phyloP scores from a whole-genome alignment of 441 rosid genomes.

The Theobroma grandiflorum region DNA sequence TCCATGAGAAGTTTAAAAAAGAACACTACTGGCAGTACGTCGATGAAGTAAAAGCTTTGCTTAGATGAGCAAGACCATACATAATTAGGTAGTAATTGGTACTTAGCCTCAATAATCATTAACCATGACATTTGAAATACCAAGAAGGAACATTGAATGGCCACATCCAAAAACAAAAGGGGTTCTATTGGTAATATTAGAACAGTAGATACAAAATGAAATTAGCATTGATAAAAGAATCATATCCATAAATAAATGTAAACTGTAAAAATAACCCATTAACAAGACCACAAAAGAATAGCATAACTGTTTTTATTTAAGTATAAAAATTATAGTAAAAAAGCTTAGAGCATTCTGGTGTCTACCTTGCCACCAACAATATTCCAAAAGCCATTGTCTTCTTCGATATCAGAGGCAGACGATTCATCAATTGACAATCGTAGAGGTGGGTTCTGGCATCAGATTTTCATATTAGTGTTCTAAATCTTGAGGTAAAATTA shows the following conservation, averaged over 20 bases:
- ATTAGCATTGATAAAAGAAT: background rate
- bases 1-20: background rate
- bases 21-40: background rate
- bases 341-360: background rate
- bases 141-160: background rate
- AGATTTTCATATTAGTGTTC: slow-evolving; percentile 26
- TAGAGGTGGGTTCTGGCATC: slow-evolving; percentile 65
- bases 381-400: slow-evolving; percentile 71
- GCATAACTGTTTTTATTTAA: background rate
- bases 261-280: background rate
- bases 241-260: background rate
- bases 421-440: slow-evolving; percentile 60
- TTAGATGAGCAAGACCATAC: background rate
- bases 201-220: background rate
- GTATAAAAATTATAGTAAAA: background rate
- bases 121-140: background rate
- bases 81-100: background rate
- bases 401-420: slow-evolving; percentile 64
- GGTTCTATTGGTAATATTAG: background rate
- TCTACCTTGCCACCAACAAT: slow-evolving; percentile 85
- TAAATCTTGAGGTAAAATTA: slow-evolving; percentile 8
- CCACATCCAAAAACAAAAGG: background rate
- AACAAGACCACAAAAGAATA: background rate
- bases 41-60: background rate
- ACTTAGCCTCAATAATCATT: background rate